phyloP scores from a whole-genome alignment of 1,139 yeast genomes.

The Pichia sp. region DNA sequence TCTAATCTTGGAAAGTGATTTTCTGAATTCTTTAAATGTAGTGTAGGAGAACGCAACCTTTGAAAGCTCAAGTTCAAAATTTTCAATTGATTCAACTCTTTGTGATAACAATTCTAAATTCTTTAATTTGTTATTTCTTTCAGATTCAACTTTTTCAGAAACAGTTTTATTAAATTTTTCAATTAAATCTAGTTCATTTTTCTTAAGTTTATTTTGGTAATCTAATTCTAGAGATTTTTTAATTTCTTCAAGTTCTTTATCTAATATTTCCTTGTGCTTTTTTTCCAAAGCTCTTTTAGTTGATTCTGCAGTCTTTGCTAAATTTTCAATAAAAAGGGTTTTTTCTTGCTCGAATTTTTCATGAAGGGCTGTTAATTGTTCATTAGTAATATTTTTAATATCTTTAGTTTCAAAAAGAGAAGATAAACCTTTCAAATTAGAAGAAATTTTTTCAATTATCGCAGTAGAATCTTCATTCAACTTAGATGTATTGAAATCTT shows the following conservation, averaged over 20 bases:
- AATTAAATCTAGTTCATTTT: conserved; percentile 67
- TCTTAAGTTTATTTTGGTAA: conserved; percentile 69
- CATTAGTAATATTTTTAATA: conserved; percentile 38
- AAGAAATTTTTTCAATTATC: conserved; percentile 40
- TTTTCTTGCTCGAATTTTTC: conserved; percentile 52
- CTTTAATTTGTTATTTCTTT: conserved; percentile 76
- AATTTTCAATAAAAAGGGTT: conserved; percentile 43
- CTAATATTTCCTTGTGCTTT: conserved; percentile 55
- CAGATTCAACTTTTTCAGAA: conserved; percentile 61
- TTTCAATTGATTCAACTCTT: conserved; percentile 54
- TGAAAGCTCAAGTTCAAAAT: conserved; percentile 54
- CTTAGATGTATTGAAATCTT: conserved; percentile 28
- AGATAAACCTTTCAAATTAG: conserved; percentile 27
- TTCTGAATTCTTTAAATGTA: conserved; percentile 50
- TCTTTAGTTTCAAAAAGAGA: conserved; percentile 42
- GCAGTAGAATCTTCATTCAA: conserved; percentile 34
- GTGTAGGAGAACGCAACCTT: conserved; percentile 50
- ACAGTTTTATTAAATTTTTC: conserved; percentile 64
- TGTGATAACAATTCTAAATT: conserved; percentile 55
- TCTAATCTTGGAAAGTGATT: conserved; percentile 50
- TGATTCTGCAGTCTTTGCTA: conserved; percentile 41
- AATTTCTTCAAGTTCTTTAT: conserved; percentile 63
- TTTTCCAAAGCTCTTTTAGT: conserved; percentile 61
- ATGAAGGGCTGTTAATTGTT: conserved; percentile 38
- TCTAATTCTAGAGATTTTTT: conserved; percentile 63